Conservation (phyloP, 2,329 filamentous ascomycete species). For the Cytospora paraplurivora region DNA sequence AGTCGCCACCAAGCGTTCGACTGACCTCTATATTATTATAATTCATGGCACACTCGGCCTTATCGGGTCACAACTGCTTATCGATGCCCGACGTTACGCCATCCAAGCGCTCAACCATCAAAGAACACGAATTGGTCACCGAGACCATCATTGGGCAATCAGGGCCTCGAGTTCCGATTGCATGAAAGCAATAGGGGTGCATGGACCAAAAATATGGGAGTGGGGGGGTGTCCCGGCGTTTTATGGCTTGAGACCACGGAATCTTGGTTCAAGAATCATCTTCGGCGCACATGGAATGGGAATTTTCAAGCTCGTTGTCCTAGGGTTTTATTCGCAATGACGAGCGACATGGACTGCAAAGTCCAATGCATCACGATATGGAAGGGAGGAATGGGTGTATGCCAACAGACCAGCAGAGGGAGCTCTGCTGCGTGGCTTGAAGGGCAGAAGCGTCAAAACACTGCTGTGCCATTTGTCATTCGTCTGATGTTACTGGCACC, state of each 20-base stretch:
- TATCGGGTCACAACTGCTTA: not conserved
- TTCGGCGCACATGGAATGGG: not conserved
- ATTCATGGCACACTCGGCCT: not conserved
- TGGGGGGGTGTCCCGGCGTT: slow-evolving; percentile 9
- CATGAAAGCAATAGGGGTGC: not conserved
- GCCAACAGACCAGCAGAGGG: not conserved
- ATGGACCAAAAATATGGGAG: slow-evolving; percentile 5
- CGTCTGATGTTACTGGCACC: not conserved
- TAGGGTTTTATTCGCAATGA: not conserved
- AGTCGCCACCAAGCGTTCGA: not conserved
- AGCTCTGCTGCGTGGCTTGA: not conserved
- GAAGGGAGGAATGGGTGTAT: not conserved
- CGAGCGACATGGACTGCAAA: not conserved
- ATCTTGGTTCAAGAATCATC: not conserved
- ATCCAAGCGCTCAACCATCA: not conserved
- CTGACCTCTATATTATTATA: not conserved
- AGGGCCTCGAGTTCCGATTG: not conserved
- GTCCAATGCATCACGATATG: not conserved
- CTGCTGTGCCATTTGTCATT: not conserved
- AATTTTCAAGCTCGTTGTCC: not conserved
- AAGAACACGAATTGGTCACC: not conserved
- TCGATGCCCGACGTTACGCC: too few relatives aligned
- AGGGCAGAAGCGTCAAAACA: not conserved
- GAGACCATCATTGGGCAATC: not conserved
- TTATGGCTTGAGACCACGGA: not conserved